Conservation (phyloP, 2,329 filamentous ascomycete genomes). For the Fusarium sp. region DNA sequence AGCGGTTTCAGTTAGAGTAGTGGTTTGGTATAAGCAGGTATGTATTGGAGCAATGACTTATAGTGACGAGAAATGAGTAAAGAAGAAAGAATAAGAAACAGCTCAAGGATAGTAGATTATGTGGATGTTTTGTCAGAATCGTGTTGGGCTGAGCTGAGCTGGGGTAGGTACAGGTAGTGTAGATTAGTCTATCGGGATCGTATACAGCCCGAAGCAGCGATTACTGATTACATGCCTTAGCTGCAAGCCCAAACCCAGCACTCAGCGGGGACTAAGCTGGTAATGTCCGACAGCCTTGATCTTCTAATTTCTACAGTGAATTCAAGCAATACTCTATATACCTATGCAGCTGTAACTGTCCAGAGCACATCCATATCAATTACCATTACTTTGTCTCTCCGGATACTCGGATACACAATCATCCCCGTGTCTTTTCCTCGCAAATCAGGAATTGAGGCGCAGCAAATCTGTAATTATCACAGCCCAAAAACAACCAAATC, state of each 20-base stretch:
- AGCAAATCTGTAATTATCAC: slow-evolving; percentile 19
- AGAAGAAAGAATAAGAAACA: slow-evolving; percentile 3
- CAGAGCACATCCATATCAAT: neutral
- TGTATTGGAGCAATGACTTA: neutral
- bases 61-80: neutral
- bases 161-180: neutral
- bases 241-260: neutral
- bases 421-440: neutral
- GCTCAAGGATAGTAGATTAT: slow-evolving; percentile 2
- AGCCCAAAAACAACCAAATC: slow-evolving; percentile 6
- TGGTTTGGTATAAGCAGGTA: neutral
- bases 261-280: slow-evolving; percentile 8
- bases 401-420: neutral
- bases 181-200: slow-evolving; percentile 14
- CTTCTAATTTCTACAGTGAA: neutral
- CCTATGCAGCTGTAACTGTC: no score
- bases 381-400: neutral
- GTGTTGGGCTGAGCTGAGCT: slow-evolving; percentile 24
- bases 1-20: slow-evolving; percentile 6
- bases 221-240: slow-evolving; percentile 8
- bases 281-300: slow-evolving; percentile 2
- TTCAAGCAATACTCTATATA: no score
- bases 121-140: slow-evolving; percentile 34
- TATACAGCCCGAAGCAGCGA: slow-evolving; percentile 26
- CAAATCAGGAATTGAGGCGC: slow-evolving; percentile 28